phyloP scores from a whole-genome alignment of 345 rosid genomes.

The rapeseed (Brassica napus) region Da-Ae NC_063451.1:15232501-15233000 shows the following conservation, averaged over 20 bases:
- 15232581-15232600: not conserved
- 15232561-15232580: not conserved
- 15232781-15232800: slow-evolving; percentile 32
- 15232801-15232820: not conserved
- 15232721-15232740: slow-evolving; percentile 20
- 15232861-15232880: slow-evolving; percentile 31
- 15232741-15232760: slow-evolving; percentile 30
- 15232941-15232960: too few species aligned
- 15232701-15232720: slow-evolving; percentile 19
- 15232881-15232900: slow-evolving; percentile 17
- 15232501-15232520: not conserved
- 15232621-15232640: slow-evolving; percentile 9
- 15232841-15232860: slow-evolving; percentile 28
- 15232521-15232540: slow-evolving; percentile 8
- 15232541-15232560: not conserved
- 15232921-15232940: slow-evolving; percentile 2
- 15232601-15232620: slow-evolving; percentile 32
- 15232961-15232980: too few species aligned
- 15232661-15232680: slow-evolving; percentile 38
- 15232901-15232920: slow-evolving; percentile 11
- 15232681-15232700: slow-evolving; percentile 21
- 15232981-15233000: too few species aligned
- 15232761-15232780: slow-evolving; percentile 8
- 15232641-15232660: not conserved
- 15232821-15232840: not conserved